Conservation (phyloP, 768 basidiomycete species). For the Amanita pseudoporphyria region DNA sequence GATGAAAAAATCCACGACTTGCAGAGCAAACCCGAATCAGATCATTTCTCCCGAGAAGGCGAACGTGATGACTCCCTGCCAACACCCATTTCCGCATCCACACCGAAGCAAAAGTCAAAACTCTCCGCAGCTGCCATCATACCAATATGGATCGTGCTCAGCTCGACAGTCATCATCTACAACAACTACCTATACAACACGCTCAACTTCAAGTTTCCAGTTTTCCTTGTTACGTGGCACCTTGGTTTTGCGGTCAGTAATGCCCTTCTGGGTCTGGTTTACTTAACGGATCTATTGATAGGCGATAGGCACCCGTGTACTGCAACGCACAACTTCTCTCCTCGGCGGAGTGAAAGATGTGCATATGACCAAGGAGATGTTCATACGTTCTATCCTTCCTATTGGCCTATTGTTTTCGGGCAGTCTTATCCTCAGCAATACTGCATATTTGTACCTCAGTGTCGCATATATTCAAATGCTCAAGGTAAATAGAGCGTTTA, state of each 20-base stretch:
- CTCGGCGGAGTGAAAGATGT: conserved; percentile 75
- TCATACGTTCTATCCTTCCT: conserved; percentile 79
- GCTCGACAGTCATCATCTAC: conserved; percentile 89
- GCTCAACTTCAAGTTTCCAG: conserved; percentile 79
- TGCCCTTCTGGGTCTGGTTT: neutral
- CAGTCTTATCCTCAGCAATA: conserved; percentile 84
- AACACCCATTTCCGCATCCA: conserved; percentile 41
- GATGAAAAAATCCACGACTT: conserved; percentile 1
- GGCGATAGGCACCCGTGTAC: conserved; percentile 78
- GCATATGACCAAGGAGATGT: conserved; percentile 70
- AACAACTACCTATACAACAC: conserved; percentile 87
- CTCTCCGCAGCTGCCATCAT: conserved; percentile 66
- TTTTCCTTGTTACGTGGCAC: conserved; percentile 90
- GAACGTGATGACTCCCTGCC: conserved; percentile 31
- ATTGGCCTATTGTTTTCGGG: conserved; percentile 92
- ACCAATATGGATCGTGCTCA: conserved; percentile 88
- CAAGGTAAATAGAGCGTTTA: conserved; percentile 38
- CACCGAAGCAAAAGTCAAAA: conserved; percentile 35
- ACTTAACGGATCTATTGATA: conserved; percentile 15
- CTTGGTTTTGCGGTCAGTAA: conserved; percentile 51
- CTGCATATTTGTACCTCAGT: conserved; percentile 84
- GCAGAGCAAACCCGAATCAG: neutral
- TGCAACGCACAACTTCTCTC: conserved; percentile 73
- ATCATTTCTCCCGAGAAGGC: neutral
- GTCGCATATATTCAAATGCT: conserved; percentile 98